Evolutionary conservation across 2,329 filamentous ascomycete species (phyloP), one percentile per base, ranked within the genome.

Genomic region (Cryphonectria radicalis): DNA sequence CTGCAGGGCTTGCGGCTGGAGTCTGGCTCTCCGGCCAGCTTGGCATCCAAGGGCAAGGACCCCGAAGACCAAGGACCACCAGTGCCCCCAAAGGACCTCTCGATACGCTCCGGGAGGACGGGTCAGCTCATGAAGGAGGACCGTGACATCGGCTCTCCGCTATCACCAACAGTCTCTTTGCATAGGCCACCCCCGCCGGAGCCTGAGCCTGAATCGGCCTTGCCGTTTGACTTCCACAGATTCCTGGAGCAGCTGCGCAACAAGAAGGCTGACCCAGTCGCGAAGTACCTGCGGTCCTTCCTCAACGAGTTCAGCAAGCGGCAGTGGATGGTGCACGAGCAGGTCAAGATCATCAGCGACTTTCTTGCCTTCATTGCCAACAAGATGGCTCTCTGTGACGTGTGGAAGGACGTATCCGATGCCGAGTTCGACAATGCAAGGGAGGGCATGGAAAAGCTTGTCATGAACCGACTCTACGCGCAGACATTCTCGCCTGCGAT

Each of bases 291-390:
- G 63, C 93, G 97, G 74, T 98, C 96, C 0, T 99, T 99, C 77
- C 84, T 99, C 42, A 90, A 90, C 65, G 97, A 99, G 80, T 99
- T 99, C 81, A 93, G 91, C 50, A 99, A 98, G 84, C 93, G 95
- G 76, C 96, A 98, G 81, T 99, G 96, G 96, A 97, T 97, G 93
- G 96, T 98, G 8, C 96, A 99, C 79, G 96, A 99, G 82, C 96
- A 99, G 81, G 96, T 98, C 79, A 99, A 99, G 83, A 98, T 99
- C 74, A 97, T 99, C 73, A 90, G 93, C 75, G 97, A 99, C 80
- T 99, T 99, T 76, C 85, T 99, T 64, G 91, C 94, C 62, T 99
- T 99, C 78, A 99, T 99, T 74, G 93, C 93, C 68, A 97, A 97
- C 82, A 98, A 98, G 84, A 99, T 99, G 97, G 94, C 92, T 19